Evolutionary conservation across 2,329 filamentous ascomycete species (phyloP), one percentile per base, ranked within the genome.

Genomic region (Penicillium sp.): DNA sequence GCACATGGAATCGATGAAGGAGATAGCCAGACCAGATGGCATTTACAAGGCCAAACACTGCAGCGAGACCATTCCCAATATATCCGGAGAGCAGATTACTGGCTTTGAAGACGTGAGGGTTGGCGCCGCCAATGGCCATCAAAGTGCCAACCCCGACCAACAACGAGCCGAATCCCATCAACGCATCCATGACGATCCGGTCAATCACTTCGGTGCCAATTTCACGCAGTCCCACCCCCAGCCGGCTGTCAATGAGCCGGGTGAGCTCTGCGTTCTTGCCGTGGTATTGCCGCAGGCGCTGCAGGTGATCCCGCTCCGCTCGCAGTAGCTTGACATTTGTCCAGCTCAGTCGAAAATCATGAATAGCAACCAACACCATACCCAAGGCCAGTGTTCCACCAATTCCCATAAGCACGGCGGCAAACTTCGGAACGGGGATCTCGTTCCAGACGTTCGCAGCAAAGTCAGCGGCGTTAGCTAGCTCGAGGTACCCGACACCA

Each of bases 381-480:
- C 75, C 55, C 0, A 82, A 70, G 0, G 82, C 82, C 2, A 79
- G 60, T 0, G 76, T 76, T 0, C 79, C 83, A 1, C 83, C 83
- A 3, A 84, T 69, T 0, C 73, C 81, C 82, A 85, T 84, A 5
- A 84, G 69, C 0, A 78, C 75, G 0, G 78, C 69, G 9, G 81
- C 82, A 50, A 80, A 80, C 1, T 66, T 61, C 0, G 82, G 82
- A 0, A 83, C 76, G 0, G 82, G 83, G 0, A 77, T 71, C 1
- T 78, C 61, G 61, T 85, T 85, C 80, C 81, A 85, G 1, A 85
- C 77, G 54, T 85, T 85, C 55, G 83, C 83, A 0, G 82, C 81
- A 54, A 85, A 85, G 62, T 85, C 83, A 2, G 78, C 77, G 0
- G 81, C 81, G 63, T 85, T 85, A 53, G 80, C 80, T 2, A 84